Evolutionary conservation across 768 basidiomycete genomes (phyloP).

Genomic region (Neoboletus subvelutipes): DNA sequence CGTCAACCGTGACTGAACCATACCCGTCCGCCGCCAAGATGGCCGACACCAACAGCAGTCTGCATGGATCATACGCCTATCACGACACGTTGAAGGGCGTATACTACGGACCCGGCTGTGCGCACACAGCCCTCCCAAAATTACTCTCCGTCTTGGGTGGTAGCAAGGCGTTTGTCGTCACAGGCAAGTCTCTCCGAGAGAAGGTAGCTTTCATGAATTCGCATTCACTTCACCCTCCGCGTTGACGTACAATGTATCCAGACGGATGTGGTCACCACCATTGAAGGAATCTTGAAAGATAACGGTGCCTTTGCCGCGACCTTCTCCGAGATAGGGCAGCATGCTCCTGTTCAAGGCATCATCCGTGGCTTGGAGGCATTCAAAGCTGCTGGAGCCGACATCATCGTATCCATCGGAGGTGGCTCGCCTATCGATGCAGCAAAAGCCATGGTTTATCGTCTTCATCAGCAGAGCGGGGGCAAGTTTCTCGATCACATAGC

Average conservation of each 20-base stretch:
- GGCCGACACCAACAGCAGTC: conserved; percentile 8
- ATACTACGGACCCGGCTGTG: conserved; percentile 70
- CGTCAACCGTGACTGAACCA: not conserved
- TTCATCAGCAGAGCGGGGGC: conserved; percentile 56
- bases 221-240: not conserved
- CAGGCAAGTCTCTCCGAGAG: conserved; percentile 63
- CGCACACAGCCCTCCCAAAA: conserved; percentile 61
- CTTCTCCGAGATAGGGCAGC: conserved; percentile 73
- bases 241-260: conserved; percentile 17
- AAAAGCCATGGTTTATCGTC: conserved; percentile 66
- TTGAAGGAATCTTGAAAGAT: conserved; percentile 49
- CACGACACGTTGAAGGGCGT: conserved; percentile 66
- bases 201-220: conserved; percentile 42
- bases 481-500: conserved; percentile 64
- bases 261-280: conserved; percentile 26
- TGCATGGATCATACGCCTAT: conserved; percentile 61
- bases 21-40: conserved; percentile 1
- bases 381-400: conserved; percentile 57
- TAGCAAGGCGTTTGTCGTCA: conserved; percentile 68
- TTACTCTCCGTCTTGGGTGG: conserved; percentile 53
- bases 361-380: conserved; percentile 53
- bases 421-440: conserved; percentile 80
- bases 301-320: conserved; percentile 62
- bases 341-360: conserved; percentile 69
- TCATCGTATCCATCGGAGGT: conserved; percentile 73